phyloP scores from a whole-genome alignment of 495 filamentous ascomycete species.

The Penicillium herquei region DNA sequence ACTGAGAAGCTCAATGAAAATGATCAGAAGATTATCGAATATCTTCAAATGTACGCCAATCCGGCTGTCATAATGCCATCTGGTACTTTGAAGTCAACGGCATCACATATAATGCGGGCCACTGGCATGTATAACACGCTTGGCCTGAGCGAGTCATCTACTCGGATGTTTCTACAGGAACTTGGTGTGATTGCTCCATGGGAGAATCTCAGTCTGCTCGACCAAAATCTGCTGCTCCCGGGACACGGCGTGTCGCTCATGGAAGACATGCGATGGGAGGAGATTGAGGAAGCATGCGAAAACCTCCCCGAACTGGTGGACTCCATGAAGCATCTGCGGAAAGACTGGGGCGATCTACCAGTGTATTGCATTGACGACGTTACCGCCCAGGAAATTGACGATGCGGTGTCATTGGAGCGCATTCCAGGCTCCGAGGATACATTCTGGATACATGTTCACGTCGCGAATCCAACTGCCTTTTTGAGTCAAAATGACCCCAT shows the following conservation, averaged over 20 bases:
- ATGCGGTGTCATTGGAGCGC: constrained; percentile 78
- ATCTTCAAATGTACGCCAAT: constrained; percentile 60
- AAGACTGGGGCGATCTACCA: constrained; percentile 65
- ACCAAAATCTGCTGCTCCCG: constrained; percentile 62
- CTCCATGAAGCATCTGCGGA: constrained; percentile 59
- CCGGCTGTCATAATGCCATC: constrained; percentile 51
- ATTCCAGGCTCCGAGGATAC: constrained; percentile 51
- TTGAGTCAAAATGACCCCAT: constrained; percentile 56
- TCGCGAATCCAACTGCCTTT: constrained; percentile 93
- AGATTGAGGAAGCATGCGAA: constrained; percentile 26
- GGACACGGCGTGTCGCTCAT: constrained; percentile 39
- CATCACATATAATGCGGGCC: constrained; percentile 69
- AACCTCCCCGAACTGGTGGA: constrained; percentile 33
- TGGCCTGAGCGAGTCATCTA: constrained; percentile 53
- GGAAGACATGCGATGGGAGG: constrained; percentile 33
- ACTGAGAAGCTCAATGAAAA: constrained; percentile 34
- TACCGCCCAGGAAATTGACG: constrained; percentile 77
- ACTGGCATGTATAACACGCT: constrained; percentile 65
- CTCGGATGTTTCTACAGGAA: constrained; percentile 77
- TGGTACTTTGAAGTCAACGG: constrained; percentile 56
- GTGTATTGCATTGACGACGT: constrained; percentile 84
- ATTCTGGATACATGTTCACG: constrained; percentile 85
- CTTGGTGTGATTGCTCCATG: constrained; percentile 78
- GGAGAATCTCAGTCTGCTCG: constrained; percentile 69
- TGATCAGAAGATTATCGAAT: constrained; percentile 64